phyloP scores from a whole-genome alignment of 331 rosid genomes.

The Acacia concinna region DNA sequence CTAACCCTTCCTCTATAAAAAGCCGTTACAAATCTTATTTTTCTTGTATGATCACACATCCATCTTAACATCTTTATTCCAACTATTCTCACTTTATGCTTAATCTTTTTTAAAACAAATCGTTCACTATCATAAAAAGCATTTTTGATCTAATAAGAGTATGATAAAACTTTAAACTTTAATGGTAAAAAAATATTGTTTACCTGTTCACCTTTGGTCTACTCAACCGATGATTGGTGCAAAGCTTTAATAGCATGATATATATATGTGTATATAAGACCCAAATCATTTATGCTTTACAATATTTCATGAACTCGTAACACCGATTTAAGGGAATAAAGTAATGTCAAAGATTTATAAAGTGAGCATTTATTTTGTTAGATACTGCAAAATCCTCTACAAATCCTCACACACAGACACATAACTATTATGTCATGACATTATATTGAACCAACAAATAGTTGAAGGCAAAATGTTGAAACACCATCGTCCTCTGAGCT shows the following conservation, averaged over 20 bases:
- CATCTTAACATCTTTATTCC: too few species aligned
- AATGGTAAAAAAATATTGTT: too few species aligned
- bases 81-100: too few species aligned
- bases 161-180: too few species aligned
- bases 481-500: conserved; percentile 6
- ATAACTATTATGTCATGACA: not conserved
- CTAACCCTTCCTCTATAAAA: too few species aligned
- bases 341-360: not conserved
- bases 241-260: not conserved
- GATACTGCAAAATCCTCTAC: not conserved
- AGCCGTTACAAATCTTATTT: too few species aligned
- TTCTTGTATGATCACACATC: too few species aligned
- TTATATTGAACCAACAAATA: not conserved
- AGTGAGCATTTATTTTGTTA: not conserved
- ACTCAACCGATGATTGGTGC: too few species aligned
- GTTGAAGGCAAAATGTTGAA: not conserved
- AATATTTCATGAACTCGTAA: not conserved
- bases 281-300: not conserved
- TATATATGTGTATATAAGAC: not conserved
- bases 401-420: not conserved
- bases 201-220: not conserved
- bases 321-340: not conserved
- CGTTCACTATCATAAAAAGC: too few species aligned
- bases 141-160: too few species aligned
- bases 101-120: too few species aligned